Evolutionary conservation across 164 flowering plant genomes (phyloP).

Genomic region (Stephania yunnanensis): DNA sequence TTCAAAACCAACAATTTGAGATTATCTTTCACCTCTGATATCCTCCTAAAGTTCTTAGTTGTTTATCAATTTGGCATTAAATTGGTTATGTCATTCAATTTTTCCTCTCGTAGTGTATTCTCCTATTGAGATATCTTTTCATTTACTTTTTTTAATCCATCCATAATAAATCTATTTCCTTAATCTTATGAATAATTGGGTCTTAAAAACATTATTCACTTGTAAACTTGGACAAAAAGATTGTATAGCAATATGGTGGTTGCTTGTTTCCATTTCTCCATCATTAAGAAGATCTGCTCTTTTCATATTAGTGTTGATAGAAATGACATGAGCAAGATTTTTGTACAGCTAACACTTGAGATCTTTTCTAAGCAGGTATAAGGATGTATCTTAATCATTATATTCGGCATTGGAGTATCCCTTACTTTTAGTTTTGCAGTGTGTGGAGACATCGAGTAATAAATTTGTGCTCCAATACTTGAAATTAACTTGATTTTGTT

Average conservation of each 20-base stretch:
- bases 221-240: neutral
- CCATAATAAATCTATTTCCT: no score
- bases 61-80: neutral
- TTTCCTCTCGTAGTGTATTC: neutral
- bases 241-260: neutral
- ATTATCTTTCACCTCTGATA: neutral
- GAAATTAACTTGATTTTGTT: no score
- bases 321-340: conserved; percentile 63
- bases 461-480: no score
- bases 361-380: conserved; percentile 83
- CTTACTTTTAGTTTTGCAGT: neutral
- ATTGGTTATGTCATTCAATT: neutral
- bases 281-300: neutral
- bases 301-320: conserved; percentile 47
- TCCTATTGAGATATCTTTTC: neutral
- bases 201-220: neutral
- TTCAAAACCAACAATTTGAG: neutral
- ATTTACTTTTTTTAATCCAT: no score
- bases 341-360: conserved; percentile 89
- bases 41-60: neutral
- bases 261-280: neutral
- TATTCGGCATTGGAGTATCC: neutral
- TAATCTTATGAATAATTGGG: no score
- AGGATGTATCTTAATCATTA: neutral
- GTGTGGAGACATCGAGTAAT: no score